phyloP scores from a whole-genome alignment of 2,329 filamentous ascomycete genomes.

The Penicillium sp. region DNA sequence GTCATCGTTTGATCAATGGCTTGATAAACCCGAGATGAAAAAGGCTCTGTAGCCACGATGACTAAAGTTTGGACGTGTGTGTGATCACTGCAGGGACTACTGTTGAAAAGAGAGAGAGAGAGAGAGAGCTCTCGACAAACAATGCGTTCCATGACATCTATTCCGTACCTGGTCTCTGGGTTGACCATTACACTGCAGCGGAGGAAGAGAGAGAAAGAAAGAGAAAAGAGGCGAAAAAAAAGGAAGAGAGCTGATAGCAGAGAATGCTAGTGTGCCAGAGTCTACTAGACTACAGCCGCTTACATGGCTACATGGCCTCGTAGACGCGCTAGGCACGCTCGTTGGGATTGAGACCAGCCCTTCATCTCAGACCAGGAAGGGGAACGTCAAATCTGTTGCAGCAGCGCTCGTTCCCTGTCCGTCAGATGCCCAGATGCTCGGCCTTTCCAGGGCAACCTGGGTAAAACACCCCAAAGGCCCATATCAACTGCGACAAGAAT shows the following conservation, averaged over 20 bases:
- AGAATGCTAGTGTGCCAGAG: constrained; percentile 1
- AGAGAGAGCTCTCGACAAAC: background rate
- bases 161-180: too few species aligned
- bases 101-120: too few species aligned
- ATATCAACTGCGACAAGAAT: background rate
- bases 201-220: too few species aligned
- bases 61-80: too few species aligned
- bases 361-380: constrained; percentile 9
- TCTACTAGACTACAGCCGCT: constrained; percentile 1
- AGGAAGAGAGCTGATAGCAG: too few species aligned
- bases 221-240: background rate
- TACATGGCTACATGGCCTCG: constrained; percentile 10
- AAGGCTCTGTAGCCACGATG: too few species aligned
- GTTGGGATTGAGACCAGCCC: constrained; percentile 18
- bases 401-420: background rate
- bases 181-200: too few species aligned
- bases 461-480: background rate
- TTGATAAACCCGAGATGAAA: too few species aligned
- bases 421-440: background rate
- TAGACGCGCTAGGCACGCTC: constrained; percentile 15
- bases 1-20: too few species aligned
- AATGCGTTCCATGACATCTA: background rate
- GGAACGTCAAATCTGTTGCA: background rate
- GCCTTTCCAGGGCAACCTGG: constrained; percentile 1
- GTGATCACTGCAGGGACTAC: too few species aligned